Evolutionary conservation across 352 stramenopile genomes (phyloP).

Genomic region (Pythium guiyangense): DNA sequence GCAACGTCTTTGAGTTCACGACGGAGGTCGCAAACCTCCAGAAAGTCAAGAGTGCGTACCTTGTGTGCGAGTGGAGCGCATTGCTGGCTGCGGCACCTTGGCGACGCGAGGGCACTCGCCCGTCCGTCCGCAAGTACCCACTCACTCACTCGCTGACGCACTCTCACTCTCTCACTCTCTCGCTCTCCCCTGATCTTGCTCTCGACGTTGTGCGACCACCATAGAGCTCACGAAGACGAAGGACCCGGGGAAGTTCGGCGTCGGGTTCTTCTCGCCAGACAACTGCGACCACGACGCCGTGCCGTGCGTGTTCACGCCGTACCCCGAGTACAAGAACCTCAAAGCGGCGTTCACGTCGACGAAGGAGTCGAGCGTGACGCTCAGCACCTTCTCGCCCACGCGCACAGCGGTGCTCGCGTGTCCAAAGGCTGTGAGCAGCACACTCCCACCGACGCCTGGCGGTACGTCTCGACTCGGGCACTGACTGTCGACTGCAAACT

Average conservation of each 20-base stretch:
- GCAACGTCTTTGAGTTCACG: constrained; percentile 77
- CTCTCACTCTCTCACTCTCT: neutral
- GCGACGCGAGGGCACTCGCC: too few relatives aligned
- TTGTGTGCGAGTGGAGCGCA: neutral
- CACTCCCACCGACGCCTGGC: constrained; percentile 13
- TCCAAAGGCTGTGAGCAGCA: constrained; percentile 22
- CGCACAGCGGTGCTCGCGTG: constrained; percentile 35
- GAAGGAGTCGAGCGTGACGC: constrained; percentile 39
- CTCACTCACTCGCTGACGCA: too few relatives aligned
- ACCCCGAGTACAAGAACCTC: constrained; percentile 70
- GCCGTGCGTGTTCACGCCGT: constrained; percentile 53
- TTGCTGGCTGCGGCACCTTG: too few relatives aligned
- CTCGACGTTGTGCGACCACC: neutral
- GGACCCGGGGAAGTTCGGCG: constrained; percentile 62
- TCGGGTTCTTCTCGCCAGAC: too few relatives aligned
- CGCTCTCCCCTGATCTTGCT: too few relatives aligned
- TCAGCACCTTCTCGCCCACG: constrained; percentile 28
- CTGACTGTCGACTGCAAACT: too few relatives aligned
- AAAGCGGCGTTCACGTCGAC: constrained; percentile 70
- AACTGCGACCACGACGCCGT: too few relatives aligned
- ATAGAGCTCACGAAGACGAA: constrained; percentile 17
- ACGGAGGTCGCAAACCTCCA: constrained; percentile 61
- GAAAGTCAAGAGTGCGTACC: too few relatives aligned
- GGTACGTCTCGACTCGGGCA: too few relatives aligned
- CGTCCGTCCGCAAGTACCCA: too few relatives aligned